These are phyloP conservation scores for Aeschynomene evenia DNA, from an alignment of 306 rosid genomes.

Conservation along the genomic window DNA sequence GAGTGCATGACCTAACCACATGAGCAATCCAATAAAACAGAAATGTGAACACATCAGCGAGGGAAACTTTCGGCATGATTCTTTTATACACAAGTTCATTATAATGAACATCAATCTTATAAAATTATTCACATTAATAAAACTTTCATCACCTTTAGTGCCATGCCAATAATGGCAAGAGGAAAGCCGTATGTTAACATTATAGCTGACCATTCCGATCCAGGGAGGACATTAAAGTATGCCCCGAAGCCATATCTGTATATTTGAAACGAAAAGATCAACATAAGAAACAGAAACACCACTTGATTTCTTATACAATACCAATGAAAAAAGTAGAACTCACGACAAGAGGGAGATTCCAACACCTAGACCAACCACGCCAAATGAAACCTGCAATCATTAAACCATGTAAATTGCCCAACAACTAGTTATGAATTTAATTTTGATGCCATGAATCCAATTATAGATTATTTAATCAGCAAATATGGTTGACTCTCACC, in stretches of 20 bases:
- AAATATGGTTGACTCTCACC: too few relatives aligned
- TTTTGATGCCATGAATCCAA: too few relatives aligned
- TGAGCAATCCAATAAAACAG: slow-evolving; percentile 10
- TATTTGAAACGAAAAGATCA: slow-evolving; percentile 9
- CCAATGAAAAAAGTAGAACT: slow-evolving; percentile 28
- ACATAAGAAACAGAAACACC: slow-evolving; percentile 18
- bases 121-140: not conserved
- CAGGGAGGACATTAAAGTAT: slow-evolving; percentile 85
- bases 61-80: slow-evolving; percentile 13
- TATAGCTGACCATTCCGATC: slow-evolving; percentile 96
- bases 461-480: too few relatives aligned
- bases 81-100: not conserved
- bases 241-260: slow-evolving; percentile 95
- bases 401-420: slow-evolving; percentile 9
- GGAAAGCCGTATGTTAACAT: slow-evolving; percentile 98
- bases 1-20: not conserved
- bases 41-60: not conserved
- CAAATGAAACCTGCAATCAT: slow-evolving; percentile 76
- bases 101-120: not conserved
- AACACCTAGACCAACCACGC: slow-evolving; percentile 68
- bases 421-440: not conserved
- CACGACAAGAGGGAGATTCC: slow-evolving; percentile 81
- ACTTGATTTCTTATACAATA: not conserved
- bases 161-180: slow-evolving; percentile 99
- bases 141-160: slow-evolving; percentile 72